Conservation (phyloP, 148 eudicot genomes). For the Fagopyrum esculentum region DNA sequence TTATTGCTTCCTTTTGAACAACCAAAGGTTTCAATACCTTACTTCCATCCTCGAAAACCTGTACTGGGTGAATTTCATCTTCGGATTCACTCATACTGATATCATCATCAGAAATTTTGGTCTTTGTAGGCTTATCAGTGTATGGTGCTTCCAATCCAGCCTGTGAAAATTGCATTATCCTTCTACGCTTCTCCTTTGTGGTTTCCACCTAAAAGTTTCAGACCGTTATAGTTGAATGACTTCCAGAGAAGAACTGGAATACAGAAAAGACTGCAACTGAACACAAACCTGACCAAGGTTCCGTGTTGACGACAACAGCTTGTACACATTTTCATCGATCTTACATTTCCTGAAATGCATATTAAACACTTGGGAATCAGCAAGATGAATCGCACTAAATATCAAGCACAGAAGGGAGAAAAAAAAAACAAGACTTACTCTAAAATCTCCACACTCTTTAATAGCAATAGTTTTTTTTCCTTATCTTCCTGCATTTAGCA, state of each 20-base stretch:
- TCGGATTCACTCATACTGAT: slow-evolving; percentile 26
- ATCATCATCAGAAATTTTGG: slow-evolving; percentile 18
- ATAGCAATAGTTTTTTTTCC: slow-evolving; percentile 41
- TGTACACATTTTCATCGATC: slow-evolving; percentile 52
- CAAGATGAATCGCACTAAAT: too few relatives aligned
- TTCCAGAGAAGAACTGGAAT: too few relatives aligned
- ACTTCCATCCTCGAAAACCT: neutral
- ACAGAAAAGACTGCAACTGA: neutral
- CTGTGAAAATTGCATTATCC: too few relatives aligned
- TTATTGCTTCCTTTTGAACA: neutral
- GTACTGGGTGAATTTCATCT: slow-evolving; percentile 9
- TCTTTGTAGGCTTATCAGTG: slow-evolving; percentile 33
- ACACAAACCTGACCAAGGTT: slow-evolving; percentile 75
- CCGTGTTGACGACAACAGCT: slow-evolving; percentile 55
- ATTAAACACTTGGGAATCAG: too few relatives aligned
- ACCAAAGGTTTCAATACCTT: neutral
- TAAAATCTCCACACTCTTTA: slow-evolving; percentile 11
- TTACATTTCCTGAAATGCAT: slow-evolving; percentile 50
- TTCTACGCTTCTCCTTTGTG: slow-evolving; percentile 32
- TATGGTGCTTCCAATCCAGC: slow-evolving; percentile 44
- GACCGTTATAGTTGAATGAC: slow-evolving; percentile 30
- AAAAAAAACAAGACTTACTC: slow-evolving; percentile 36
- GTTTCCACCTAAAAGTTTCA: slow-evolving; percentile 58
- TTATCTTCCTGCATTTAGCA: slow-evolving; percentile 62
- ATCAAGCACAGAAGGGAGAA: neutral